Evolutionary conservation across 306 rosid genomes (phyloP), one percentile per base, ranked within the genome.

Genomic region (Myrica gale): DNA sequence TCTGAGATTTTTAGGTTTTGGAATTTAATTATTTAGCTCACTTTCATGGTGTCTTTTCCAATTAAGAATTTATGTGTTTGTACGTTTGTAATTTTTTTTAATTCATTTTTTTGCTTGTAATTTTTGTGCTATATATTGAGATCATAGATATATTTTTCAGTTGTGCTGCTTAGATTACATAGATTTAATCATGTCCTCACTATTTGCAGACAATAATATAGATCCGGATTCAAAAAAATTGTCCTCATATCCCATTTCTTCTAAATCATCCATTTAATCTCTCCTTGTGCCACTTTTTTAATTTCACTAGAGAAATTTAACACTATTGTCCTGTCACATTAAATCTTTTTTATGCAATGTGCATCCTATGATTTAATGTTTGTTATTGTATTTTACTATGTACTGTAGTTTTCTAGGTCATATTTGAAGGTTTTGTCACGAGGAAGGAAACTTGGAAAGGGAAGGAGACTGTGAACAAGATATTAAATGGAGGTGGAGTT

Each of bases 401-500:
- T 71, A 50, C 78, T 72, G 12, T 53, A 71, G 48, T 39, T 76
- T 80, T 80, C 58, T 53, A 9, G 37, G 76, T 68, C 67, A 62
- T 74, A 42, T 60, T 81, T 78, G 69, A 43, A 48, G 70, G 37
- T 15, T 83, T 48, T 76, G 4, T 58, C 76, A 90, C 93, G 86
- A 69, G 43, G 32, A 79, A 70, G 53, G 86, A 79, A 69, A 80
- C 63, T 7, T 84, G 92, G 87, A 87, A 82, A 86, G 75, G 88
- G 13, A 89, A 81, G 26, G 84, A 82, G 75, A 83, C 82, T 79
- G 86, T 95, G 42, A 84, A 86, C 85, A 95, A 82, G 88, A 83
- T 92, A 82, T 83, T 95, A 32, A 95, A 95, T 78, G 99, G 99
- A 43, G 99, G 92, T 80, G 97, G 99, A 72, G 88, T 87, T 95